These are phyloP conservation scores for Geum urbanum DNA, from an alignment of 306 rosid genomes.

Conservation along the genomic window DNA sequence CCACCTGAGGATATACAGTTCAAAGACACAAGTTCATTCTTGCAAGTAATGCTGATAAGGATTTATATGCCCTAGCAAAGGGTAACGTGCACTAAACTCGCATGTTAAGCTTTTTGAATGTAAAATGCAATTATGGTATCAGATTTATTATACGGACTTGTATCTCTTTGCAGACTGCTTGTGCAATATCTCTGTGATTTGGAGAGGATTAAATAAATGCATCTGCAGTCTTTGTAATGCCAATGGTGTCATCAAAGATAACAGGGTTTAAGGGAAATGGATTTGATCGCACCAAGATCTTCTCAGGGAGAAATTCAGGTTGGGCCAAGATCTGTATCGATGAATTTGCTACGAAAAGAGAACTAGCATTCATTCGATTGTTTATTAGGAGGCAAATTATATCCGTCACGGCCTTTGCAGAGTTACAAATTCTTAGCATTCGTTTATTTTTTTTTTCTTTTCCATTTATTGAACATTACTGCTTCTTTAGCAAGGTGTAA, in stretches of 20 bases:
- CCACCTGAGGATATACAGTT: constrained; percentile 55
- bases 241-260: constrained; percentile 93
- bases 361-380: neutral
- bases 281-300: constrained; percentile 57
- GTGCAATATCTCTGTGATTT: constrained; percentile 65
- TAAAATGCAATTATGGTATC: neutral
- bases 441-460: constrained; percentile 2
- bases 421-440: constrained; percentile 14
- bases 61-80: constrained; percentile 46
- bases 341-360: constrained; percentile 47
- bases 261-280: constrained; percentile 86
- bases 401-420: neutral
- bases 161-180: constrained; percentile 53
- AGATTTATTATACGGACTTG: constrained; percentile 13
- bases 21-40: constrained; percentile 48
- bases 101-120: constrained; percentile 1
- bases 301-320: constrained; percentile 58
- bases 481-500: constrained; percentile 7
- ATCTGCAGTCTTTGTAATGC: constrained; percentile 92
- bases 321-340: constrained; percentile 57
- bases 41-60: constrained; percentile 57
- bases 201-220: constrained; percentile 91
- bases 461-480: constrained; percentile 1
- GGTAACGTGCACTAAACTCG: constrained; percentile 58
- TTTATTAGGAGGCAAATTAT: constrained; percentile 5